Percentiles rank a stretch among this genome's conserved stretches.
Conservation (phyloP, 768 basidiomycete species). For the Cyclocybe cylindracea region DNA sequence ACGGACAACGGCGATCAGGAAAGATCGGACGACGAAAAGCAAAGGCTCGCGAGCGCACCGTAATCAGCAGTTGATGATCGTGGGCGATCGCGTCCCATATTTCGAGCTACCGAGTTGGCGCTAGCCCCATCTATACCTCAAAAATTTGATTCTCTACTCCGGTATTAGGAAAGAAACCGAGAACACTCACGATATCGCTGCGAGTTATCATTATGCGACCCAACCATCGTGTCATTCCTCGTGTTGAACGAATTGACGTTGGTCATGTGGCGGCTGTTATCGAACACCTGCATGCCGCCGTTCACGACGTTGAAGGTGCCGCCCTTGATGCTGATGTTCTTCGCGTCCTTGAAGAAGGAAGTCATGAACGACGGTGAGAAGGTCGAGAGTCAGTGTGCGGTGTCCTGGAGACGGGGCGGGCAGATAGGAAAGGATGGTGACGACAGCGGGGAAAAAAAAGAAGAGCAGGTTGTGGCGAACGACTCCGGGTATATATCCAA, state of each 20-base stretch:
- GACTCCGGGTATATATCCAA: no score
- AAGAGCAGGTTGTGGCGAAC: no score
- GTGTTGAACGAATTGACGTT: slow-evolving; percentile 18
- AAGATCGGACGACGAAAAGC: no score
- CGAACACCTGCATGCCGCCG: slow-evolving; percentile 5
- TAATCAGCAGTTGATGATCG: neutral
- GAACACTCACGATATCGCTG: slow-evolving; percentile 1
- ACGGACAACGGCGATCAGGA: neutral
- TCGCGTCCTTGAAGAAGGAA: slow-evolving; percentile 15
- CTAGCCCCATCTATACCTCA: neutral
- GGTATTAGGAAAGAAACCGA: neutral
- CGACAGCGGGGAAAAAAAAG: no score
- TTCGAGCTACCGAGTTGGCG: neutral
- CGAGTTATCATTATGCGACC: slow-evolving; percentile 6
- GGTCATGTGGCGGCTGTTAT: slow-evolving; percentile 13
- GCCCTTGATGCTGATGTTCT: slow-evolving; percentile 12
- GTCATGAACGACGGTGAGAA: no score
- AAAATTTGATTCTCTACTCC: no score
- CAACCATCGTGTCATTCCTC: neutral
- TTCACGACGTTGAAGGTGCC: slow-evolving; percentile 13
- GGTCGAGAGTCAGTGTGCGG: no score
- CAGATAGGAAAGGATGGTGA: no score
- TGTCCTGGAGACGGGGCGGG: no score
- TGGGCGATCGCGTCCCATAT: no score
- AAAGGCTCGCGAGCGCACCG: no score